Evolutionary conservation across 345 rosid genomes (phyloP), one percentile per base, ranked within the genome.

Genomic region (Corchorus olitorius): DNA sequence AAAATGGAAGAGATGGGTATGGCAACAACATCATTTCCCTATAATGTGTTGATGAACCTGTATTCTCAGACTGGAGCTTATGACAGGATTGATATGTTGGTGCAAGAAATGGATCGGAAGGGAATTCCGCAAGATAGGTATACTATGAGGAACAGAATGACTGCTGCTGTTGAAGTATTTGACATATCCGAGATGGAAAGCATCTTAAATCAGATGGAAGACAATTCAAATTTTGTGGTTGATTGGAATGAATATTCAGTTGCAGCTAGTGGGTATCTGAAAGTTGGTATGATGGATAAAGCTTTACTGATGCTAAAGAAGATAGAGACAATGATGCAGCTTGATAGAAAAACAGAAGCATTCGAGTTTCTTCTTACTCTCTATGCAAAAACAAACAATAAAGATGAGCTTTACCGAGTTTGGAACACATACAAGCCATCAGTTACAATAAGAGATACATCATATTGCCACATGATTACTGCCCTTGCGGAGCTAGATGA

Each of bases 191-290:
- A 67, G 41, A 60, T 80, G 81, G 83, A 83, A 62, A 70, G 33
- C 75, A 16, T 75, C 54, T 67, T 83, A 33, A 48, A 62, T 46
- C 12, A 53, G 72, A 48, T 59, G 11, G 77, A 75, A 52, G 45
- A 58, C 37, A 20, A 70, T 74, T 65, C 71, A 5, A 15, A 16
- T 8, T 8, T 54, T 49, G 27, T 12, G 62, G 53, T 67, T 45
- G 48, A 45, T 46, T 80, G 86, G 83, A 53, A 66, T 12, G 5
- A 56, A 5, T 80, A 77, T 72, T 35, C 81, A 52, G 10, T 63
- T 8, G 79, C 79, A 35, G 83, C 83, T 35, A 72, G 9, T 60
- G 86, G 81, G 9, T 80, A 80, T 49, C 64, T 71, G 61, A 80
- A 78, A 27, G 69, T 50, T 54, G 86, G 82, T 34, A 33, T 49